Evolutionary conservation across 768 basidiomycete genomes (phyloP).

Genomic region (Cystofilobasidium ferigula): DNA sequence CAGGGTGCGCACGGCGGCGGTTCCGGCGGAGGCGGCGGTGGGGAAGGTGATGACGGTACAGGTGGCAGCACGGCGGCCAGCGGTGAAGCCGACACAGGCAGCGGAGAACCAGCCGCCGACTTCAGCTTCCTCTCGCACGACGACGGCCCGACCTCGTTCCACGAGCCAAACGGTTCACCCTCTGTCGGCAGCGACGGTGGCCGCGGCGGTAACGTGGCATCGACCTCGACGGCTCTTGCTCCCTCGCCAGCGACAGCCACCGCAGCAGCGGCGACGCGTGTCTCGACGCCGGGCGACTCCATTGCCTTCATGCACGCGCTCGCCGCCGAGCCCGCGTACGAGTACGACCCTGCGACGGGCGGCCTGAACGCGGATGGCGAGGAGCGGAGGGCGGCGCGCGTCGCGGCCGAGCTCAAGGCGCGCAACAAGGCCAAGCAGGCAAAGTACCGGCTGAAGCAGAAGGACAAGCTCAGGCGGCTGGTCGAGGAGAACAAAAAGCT

Average conservation of each 20-base stretch:
- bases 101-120: no score
- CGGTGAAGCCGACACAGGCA: no score
- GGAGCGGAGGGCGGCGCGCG: not conserved
- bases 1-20: not conserved
- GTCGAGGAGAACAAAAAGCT: not conserved
- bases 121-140: no score
- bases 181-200: no score
- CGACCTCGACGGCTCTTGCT: not conserved
- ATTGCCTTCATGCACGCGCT: not conserved
- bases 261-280: not conserved
- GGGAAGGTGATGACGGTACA: no score
- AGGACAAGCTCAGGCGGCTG: not conserved
- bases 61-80: no score
- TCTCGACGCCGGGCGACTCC: not conserved
- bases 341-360: not conserved
- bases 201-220: no score
- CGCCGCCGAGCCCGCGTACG: not conserved
- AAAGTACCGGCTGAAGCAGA: not conserved
- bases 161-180: no score
- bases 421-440: constrained; percentile 4
- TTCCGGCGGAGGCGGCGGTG: no score
- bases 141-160: no score
- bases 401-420: not conserved
- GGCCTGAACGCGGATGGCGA: not conserved
- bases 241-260: not conserved